A percentile compares a stretch with the other conserved stretches of the same genome.
These are phyloP conservation scores for Diddensiella transvaalensis DNA, from an alignment of 805 yeast genomes.

Conservation along the genomic window DNA sequence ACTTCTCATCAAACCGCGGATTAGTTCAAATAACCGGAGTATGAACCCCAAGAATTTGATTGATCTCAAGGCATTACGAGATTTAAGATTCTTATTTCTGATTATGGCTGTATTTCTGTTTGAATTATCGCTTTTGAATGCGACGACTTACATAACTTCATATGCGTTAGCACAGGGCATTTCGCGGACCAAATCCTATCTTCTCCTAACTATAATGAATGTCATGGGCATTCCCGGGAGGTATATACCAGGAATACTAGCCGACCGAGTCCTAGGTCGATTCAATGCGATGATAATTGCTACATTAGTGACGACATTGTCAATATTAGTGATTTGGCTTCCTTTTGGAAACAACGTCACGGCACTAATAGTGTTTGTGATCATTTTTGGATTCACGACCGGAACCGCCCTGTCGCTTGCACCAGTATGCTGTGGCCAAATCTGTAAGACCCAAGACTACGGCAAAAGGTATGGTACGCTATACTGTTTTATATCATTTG, in stretches of 20 bases:
- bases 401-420: slow-evolving; percentile 55
- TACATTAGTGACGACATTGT: slow-evolving; percentile 30
- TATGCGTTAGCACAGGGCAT: slow-evolving; percentile 48
- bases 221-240: slow-evolving; percentile 43
- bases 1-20: slow-evolving; percentile 42
- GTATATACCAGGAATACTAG: slow-evolving; percentile 42
- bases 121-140: slow-evolving; percentile 46
- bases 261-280: slow-evolving; percentile 48
- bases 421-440: slow-evolving; percentile 58
- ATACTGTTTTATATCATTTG: slow-evolving; percentile 54
- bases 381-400: slow-evolving; percentile 51
- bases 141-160: slow-evolving; percentile 50
- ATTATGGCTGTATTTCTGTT: slow-evolving; percentile 44
- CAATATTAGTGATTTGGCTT: slow-evolving; percentile 41
- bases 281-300: slow-evolving; percentile 48
- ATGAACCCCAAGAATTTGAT: slow-evolving; percentile 30
- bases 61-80: slow-evolving; percentile 41
- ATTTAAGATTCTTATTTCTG: slow-evolving; percentile 41
- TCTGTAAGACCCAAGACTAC: slow-evolving; percentile 51
- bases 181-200: slow-evolving; percentile 41
- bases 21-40: slow-evolving; percentile 29
- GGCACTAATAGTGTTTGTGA: slow-evolving; percentile 44
- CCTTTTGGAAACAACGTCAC: slow-evolving; percentile 39
- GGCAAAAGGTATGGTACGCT: slow-evolving; percentile 56
- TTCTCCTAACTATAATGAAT: slow-evolving; percentile 45